These are phyloP conservation scores for Xylaria curta DNA, from an alignment of 495 filamentous ascomycete species.

Conservation along the genomic window DNA sequence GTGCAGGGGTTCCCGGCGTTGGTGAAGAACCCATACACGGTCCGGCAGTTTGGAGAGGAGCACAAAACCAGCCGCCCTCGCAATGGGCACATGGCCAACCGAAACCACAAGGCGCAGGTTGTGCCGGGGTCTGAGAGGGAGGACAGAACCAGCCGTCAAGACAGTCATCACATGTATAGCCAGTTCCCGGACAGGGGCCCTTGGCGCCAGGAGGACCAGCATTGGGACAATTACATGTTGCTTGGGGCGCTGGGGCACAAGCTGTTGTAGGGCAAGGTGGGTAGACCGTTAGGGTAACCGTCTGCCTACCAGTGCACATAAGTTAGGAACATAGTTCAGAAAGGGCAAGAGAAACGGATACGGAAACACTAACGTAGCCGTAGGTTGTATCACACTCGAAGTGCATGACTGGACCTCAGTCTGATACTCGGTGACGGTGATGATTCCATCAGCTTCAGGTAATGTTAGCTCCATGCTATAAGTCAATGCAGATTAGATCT, in stretches of 20 bases:
- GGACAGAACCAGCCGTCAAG: constrained; percentile 53
- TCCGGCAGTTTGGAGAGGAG: constrained; percentile 35
- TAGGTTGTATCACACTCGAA: constrained; percentile 13
- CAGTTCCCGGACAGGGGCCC: constrained; percentile 46
- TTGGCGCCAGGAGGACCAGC: constrained; percentile 25
- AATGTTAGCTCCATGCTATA: constrained; percentile 18
- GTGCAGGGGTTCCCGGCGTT: constrained; percentile 17
- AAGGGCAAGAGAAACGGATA: neutral
- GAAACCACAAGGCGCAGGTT: constrained; percentile 49
- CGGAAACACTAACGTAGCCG: constrained; percentile 28
- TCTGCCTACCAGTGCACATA: constrained; percentile 24
- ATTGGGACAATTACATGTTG: constrained; percentile 38
- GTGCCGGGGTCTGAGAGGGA: constrained; percentile 47
- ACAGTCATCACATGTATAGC: constrained; percentile 51
- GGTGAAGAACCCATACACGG: constrained; percentile 27
- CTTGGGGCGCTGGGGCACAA: constrained; percentile 27
- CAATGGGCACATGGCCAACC: constrained; percentile 52
- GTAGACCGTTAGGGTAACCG: constrained; percentile 30
- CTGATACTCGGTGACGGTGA: constrained; percentile 17
- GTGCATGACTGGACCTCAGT: constrained; percentile 24
- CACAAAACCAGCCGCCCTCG: constrained; percentile 49
- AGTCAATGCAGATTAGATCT: neutral
- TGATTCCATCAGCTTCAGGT: constrained; percentile 3
- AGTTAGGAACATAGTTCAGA: constrained; percentile 21
- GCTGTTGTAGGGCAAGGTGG: constrained; percentile 33